Percentiles rank a stretch among this genome's conserved stretches.
Conservation (phyloP, 345 rosid species). For the Combretum micranthum region DNA sequence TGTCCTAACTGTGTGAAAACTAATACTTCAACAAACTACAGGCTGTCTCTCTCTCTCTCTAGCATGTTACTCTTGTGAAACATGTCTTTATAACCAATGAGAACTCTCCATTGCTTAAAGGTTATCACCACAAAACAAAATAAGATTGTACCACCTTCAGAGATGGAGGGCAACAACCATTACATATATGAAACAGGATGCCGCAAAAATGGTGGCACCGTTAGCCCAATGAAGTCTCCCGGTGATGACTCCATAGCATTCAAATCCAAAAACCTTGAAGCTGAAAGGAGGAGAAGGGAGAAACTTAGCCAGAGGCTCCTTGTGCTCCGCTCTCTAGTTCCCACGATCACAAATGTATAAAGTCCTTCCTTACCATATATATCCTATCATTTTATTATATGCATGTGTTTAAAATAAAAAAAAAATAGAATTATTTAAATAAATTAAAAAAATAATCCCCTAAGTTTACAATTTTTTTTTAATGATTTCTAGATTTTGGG, state of each 20-base stretch:
- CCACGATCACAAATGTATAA: conserved; percentile 71
- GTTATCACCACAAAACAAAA: not conserved
- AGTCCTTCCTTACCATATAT: not conserved
- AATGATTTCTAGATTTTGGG: too few species aligned
- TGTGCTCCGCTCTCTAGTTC: conserved; percentile 68
- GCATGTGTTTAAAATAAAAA: not conserved
- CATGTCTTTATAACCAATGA: conserved; percentile 1
- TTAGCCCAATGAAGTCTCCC: conserved; percentile 15
- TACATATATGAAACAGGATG: conserved; percentile 7
- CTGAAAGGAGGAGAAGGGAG: conserved; percentile 75
- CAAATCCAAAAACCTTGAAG: conserved; percentile 70
- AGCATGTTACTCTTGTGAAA: conserved; percentile 12
- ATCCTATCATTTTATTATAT: not conserved
- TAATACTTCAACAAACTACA: conserved; percentile 2
- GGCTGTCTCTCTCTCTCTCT: not conserved
- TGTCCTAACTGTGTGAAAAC: too few species aligned
- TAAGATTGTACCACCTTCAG: not conserved
- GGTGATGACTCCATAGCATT: conserved; percentile 22
- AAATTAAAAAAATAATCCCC: too few species aligned
- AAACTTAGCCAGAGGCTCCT: conserved; percentile 70
- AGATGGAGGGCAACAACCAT: conserved; percentile 11
- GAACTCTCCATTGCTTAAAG: not conserved
- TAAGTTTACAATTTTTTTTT: too few species aligned
- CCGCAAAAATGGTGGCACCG: conserved; percentile 16
- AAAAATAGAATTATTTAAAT: too few species aligned